Evolutionary conservation across 495 filamentous ascomycete genomes (phyloP).

Genomic region (Penicillium robsamsonii): DNA sequence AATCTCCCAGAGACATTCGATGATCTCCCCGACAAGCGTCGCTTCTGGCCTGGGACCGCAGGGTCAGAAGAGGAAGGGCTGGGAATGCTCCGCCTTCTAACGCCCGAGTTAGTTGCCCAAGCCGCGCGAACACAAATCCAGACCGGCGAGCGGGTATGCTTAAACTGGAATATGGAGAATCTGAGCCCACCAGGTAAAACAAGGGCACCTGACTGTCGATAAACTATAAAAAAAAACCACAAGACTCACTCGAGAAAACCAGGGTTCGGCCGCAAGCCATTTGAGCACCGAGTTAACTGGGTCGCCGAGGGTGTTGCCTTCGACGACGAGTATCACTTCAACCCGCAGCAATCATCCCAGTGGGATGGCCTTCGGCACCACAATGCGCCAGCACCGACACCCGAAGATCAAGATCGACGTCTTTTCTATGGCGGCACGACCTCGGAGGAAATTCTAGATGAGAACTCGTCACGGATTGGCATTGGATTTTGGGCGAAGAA

Average conservation of each 20-base stretch:
- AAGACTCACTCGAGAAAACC: slow-evolving; percentile 9
- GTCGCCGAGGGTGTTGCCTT: slow-evolving; percentile 50
- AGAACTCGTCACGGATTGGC: slow-evolving; percentile 51
- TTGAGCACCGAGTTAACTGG: slow-evolving; percentile 57
- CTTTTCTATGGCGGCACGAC: slow-evolving; percentile 56
- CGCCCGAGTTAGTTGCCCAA: slow-evolving; percentile 46
- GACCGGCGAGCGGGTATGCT: slow-evolving; percentile 47
- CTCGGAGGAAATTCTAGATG: slow-evolving; percentile 51
- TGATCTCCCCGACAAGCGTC: slow-evolving; percentile 49
- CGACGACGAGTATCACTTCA: slow-evolving; percentile 69
- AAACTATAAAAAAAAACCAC: neutral
- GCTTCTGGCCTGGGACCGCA: slow-evolving; percentile 47
- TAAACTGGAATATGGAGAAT: slow-evolving; percentile 54
- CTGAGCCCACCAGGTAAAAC: slow-evolving; percentile 42
- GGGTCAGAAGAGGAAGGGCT: slow-evolving; percentile 50
- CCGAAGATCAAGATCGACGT: slow-evolving; percentile 34
- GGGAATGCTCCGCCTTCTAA: slow-evolving; percentile 53
- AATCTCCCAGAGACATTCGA: slow-evolving; percentile 42
- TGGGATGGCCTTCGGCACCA: slow-evolving; percentile 77
- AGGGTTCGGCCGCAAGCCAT: slow-evolving; percentile 54
- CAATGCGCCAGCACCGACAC: slow-evolving; percentile 35
- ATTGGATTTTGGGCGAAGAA: slow-evolving; percentile 48
- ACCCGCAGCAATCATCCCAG: slow-evolving; percentile 73
- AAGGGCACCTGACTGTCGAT: neutral
- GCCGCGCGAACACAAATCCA: slow-evolving; percentile 49